Conservation (phyloP, 2,329 filamentous ascomycete genomes). For the Cladosporium velox region DNA sequence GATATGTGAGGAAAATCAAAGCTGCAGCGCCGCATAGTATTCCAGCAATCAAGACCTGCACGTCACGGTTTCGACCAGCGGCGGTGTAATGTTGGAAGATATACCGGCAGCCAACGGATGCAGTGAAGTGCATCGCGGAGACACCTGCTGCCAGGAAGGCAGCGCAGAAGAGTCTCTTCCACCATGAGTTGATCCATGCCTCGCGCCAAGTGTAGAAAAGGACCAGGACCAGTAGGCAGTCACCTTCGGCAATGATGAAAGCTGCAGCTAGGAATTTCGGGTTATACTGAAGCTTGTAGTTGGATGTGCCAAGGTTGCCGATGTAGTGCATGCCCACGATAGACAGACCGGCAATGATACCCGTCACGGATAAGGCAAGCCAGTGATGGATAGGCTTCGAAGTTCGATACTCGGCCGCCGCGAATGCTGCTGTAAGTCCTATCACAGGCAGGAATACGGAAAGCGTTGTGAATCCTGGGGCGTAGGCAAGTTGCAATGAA, state of each 20-base stretch:
- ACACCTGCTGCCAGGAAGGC: slow-evolving; percentile 71
- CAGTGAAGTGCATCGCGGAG: slow-evolving; percentile 87
- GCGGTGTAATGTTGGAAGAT: slow-evolving; percentile 53
- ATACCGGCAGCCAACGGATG: slow-evolving; percentile 70
- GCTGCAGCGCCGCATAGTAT: slow-evolving; percentile 55
- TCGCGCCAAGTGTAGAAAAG: slow-evolving; percentile 78
- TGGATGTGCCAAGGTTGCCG: slow-evolving; percentile 78
- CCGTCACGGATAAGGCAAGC: slow-evolving; percentile 55
- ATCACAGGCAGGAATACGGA: slow-evolving; percentile 80
- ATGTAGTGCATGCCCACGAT: slow-evolving; percentile 87
- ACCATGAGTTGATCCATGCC: slow-evolving; percentile 76
- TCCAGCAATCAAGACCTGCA: slow-evolving; percentile 72
- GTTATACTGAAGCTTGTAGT: slow-evolving; percentile 69
- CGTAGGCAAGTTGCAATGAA: slow-evolving; percentile 73
- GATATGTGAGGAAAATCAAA: slow-evolving; percentile 39
- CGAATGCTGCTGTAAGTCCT: slow-evolving; percentile 72
- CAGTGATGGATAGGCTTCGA: slow-evolving; percentile 35
- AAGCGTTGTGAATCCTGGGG: slow-evolving; percentile 67
- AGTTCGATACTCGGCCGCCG: slow-evolving; percentile 58
- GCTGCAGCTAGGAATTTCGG: slow-evolving; percentile 65
- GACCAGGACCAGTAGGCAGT: slow-evolving; percentile 68
- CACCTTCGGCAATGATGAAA: slow-evolving; percentile 69
- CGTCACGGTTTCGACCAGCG: slow-evolving; percentile 49
- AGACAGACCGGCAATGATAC: slow-evolving; percentile 69
- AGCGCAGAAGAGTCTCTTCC: slow-evolving; percentile 69